A percentile compares a stretch with the other conserved stretches of the same genome.
Conservation (phyloP, 2,329 filamentous ascomycete genomes). For the Claviceps maximensis region DNA sequence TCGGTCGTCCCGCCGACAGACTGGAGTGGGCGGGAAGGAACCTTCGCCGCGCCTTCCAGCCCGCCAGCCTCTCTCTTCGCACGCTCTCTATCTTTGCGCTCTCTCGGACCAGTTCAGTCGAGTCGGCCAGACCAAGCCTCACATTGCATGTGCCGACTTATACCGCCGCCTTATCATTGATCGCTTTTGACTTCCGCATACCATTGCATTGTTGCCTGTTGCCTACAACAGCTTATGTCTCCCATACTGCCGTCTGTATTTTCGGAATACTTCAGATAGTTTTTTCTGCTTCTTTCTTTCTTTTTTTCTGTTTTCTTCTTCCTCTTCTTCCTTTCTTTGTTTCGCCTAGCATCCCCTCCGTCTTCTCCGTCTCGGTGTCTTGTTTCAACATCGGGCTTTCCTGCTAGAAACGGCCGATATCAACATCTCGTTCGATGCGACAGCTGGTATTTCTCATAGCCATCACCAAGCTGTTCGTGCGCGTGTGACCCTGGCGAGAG, state of each 20-base stretch:
- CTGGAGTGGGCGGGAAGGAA: not conserved
- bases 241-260: not conserved
- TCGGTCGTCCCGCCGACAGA: conserved; percentile 1
- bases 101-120: too few species aligned
- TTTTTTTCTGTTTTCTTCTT: not conserved
- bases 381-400: not conserved
- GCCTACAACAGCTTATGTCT: not conserved
- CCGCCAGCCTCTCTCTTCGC: not conserved
- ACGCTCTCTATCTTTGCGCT: not conserved
- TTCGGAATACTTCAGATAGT: not conserved
- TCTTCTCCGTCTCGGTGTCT: not conserved
- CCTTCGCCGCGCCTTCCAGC: not conserved
- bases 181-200: not conserved
- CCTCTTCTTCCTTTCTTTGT: not conserved
- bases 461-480: not conserved
- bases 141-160: conserved; percentile 7
- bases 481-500: conserved; percentile 3
- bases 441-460: not conserved
- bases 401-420: not conserved
- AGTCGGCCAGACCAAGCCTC: not conserved
- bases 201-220: not conserved
- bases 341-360: not conserved
- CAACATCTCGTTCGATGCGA: not conserved
- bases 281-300: not conserved
- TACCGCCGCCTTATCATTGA: not conserved